These are phyloP conservation scores for Fusarium sp. DNA, from an alignment of 2,329 filamentous ascomycete genomes.

Conservation along the genomic window DNA sequence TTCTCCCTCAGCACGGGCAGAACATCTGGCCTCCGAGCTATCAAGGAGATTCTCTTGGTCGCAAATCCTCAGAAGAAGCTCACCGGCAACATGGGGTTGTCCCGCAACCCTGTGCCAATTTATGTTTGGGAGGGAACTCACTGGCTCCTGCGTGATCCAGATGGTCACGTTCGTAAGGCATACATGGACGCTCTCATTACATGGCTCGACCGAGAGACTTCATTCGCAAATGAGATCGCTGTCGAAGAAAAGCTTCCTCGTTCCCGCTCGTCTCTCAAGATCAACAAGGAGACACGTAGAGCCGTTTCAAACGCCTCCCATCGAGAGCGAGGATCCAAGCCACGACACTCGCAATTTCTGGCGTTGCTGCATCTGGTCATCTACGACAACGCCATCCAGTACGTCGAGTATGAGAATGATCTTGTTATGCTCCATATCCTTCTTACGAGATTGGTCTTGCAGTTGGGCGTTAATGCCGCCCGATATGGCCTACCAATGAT, in stretches of 20 bases:
- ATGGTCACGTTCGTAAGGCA: slow-evolving; percentile 80
- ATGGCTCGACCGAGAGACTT: slow-evolving; percentile 87
- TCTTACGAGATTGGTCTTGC: slow-evolving; percentile 76
- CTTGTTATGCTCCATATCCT: slow-evolving; percentile 81
- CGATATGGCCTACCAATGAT: slow-evolving; percentile 88
- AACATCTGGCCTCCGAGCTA: slow-evolving; percentile 75
- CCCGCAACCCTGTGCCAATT: slow-evolving; percentile 78
- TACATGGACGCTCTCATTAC: slow-evolving; percentile 85
- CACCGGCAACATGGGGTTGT: slow-evolving; percentile 69
- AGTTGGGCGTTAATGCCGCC: slow-evolving; percentile 83
- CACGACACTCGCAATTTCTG: slow-evolving; percentile 75
- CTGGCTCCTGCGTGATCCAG: slow-evolving; percentile 85
- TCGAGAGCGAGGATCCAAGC: slow-evolving; percentile 63
- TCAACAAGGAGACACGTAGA: slow-evolving; percentile 61
- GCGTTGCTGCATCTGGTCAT: slow-evolving; percentile 84
- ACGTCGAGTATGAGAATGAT: slow-evolving; percentile 76
- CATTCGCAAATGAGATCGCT: slow-evolving; percentile 69
- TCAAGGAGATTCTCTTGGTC: slow-evolving; percentile 83
- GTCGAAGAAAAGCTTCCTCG: slow-evolving; percentile 63
- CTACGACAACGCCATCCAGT: slow-evolving; percentile 87
- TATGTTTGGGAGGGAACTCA: slow-evolving; percentile 97
- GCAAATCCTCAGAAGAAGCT: slow-evolving; percentile 75
- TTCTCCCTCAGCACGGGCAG: slow-evolving; percentile 66
- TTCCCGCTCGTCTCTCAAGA: slow-evolving; percentile 55
- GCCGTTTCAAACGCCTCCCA: slow-evolving; percentile 74